Conservation (phyloP, 805 yeast species). For the Teunomyces kruisii region DNA sequence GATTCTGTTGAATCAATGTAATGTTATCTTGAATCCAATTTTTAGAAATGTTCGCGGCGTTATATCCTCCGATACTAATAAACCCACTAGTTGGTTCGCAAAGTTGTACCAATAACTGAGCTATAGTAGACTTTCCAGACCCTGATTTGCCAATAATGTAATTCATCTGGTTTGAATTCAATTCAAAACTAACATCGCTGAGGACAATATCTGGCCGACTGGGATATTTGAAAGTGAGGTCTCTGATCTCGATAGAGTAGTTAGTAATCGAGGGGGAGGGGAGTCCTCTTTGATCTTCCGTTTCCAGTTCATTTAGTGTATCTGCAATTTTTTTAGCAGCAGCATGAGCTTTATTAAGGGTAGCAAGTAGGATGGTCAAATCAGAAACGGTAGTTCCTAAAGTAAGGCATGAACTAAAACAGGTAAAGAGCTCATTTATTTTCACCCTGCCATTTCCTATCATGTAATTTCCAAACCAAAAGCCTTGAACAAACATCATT, state of each 20-base stretch:
- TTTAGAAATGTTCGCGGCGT: slow-evolving; percentile 41
- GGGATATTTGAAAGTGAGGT: slow-evolving; percentile 66
- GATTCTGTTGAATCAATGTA: slow-evolving; percentile 71
- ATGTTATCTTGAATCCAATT: slow-evolving; percentile 61
- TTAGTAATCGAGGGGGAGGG: slow-evolving; percentile 15
- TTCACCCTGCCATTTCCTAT: slow-evolving; percentile 50
- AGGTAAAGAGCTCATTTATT: slow-evolving; percentile 71
- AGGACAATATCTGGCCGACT: slow-evolving; percentile 53
- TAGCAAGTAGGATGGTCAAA: slow-evolving; percentile 56
- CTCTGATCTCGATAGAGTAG: slow-evolving; percentile 4
- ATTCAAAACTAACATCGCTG: slow-evolving; percentile 42
- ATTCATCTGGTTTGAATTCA: slow-evolving; percentile 48
- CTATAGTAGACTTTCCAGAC: slow-evolving; percentile 86
- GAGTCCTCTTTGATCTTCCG: background rate
- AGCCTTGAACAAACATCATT: slow-evolving; percentile 84
- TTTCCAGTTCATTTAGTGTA: slow-evolving; percentile 22
- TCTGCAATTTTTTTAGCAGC: slow-evolving; percentile 54
- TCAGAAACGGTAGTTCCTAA: slow-evolving; percentile 62
- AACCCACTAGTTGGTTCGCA: slow-evolving; percentile 55
- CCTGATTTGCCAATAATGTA: slow-evolving; percentile 89
- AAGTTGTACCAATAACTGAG: slow-evolving; percentile 58
- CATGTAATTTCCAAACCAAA: slow-evolving; percentile 84
- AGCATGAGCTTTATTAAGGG: slow-evolving; percentile 69
- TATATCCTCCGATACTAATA: slow-evolving; percentile 56
- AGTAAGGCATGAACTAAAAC: slow-evolving; percentile 78